Conservation (phyloP, 495 filamentous ascomycete species). For the Podospora tetraspora region DNA sequence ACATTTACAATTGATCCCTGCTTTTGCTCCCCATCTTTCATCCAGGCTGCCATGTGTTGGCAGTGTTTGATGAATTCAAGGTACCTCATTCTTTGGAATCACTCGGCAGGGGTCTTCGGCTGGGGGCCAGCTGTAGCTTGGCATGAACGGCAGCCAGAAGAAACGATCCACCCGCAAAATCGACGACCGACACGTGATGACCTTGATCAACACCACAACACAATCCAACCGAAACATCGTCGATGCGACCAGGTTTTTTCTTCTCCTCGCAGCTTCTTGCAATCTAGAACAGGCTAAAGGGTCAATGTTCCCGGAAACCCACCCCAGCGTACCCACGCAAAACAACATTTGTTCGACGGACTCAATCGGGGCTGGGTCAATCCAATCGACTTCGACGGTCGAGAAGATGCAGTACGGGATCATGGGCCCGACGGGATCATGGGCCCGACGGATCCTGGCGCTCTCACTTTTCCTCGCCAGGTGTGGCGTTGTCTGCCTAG, state of each 20-base stretch:
- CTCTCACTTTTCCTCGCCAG: no score
- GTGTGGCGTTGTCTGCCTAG: no score
- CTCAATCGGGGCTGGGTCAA: background rate
- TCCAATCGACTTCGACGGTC: background rate
- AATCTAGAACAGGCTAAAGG: no score
- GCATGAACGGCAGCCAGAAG: background rate
- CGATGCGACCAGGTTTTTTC: background rate
- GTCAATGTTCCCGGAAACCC: no score
- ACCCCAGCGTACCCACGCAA: background rate
- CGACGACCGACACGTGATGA: background rate
- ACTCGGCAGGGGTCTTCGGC: background rate
- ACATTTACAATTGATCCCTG: no score
- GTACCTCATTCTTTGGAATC: background rate
- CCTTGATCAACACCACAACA: background rate
- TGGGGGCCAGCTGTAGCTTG: background rate
- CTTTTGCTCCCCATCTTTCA: background rate
- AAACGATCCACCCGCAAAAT: background rate
- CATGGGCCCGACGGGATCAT: no score
- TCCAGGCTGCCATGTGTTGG: background rate
- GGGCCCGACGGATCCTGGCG: no score
- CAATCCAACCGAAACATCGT: background rate
- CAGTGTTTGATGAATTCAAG: background rate
- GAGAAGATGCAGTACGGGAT: background rate
- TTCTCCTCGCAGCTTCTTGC: background rate
- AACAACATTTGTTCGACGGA: background rate